Evolutionary conservation across 768 basidiomycete genomes (phyloP).

Genomic region (Russula compacta): DNA sequence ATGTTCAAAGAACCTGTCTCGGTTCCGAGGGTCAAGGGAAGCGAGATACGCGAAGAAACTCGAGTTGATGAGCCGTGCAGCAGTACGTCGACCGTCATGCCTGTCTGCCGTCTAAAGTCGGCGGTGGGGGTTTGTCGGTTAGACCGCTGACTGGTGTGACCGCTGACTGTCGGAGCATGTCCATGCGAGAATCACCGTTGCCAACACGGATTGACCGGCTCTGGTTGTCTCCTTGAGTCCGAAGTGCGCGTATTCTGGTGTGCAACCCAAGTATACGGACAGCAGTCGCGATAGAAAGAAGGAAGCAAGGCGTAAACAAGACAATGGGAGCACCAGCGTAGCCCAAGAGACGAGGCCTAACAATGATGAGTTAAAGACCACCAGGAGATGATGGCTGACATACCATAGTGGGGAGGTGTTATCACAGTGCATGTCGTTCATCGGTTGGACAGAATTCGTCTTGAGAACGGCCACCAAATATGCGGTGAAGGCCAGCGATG

Average conservation of each 20-base stretch:
- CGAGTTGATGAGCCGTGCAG: not conserved
- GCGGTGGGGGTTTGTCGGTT: not conserved
- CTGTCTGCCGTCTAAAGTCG: not conserved
- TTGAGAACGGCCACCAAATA: constrained; percentile 38
- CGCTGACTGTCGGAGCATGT: not conserved
- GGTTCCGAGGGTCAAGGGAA: not conserved
- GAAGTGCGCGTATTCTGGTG: not conserved
- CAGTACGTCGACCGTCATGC: not conserved
- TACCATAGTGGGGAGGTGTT: constrained; percentile 51
- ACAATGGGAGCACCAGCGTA: constrained; percentile 51
- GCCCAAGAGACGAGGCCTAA: constrained; percentile 55
- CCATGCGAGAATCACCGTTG: not conserved
- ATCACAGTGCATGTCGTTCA: constrained; percentile 52
- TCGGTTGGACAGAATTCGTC: constrained; percentile 37
- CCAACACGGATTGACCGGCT: not conserved
- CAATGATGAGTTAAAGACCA: not conserved
- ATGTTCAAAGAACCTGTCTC: not conserved
- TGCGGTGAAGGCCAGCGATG: constrained; percentile 35
- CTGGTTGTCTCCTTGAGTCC: not conserved
- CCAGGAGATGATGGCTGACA: constrained; percentile 15
- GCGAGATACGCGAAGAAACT: constrained; percentile 5
- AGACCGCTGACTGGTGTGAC: not conserved
- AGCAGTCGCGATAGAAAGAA: constrained; percentile 39
- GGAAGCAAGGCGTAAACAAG: constrained; percentile 42
- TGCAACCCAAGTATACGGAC: constrained; percentile 19